A percentile compares a stretch with the other conserved stretches of the same genome.
These are phyloP conservation scores for Hypericum perforatum DNA, from an alignment of 345 rosid species.

Conservation along the genomic window DNA sequence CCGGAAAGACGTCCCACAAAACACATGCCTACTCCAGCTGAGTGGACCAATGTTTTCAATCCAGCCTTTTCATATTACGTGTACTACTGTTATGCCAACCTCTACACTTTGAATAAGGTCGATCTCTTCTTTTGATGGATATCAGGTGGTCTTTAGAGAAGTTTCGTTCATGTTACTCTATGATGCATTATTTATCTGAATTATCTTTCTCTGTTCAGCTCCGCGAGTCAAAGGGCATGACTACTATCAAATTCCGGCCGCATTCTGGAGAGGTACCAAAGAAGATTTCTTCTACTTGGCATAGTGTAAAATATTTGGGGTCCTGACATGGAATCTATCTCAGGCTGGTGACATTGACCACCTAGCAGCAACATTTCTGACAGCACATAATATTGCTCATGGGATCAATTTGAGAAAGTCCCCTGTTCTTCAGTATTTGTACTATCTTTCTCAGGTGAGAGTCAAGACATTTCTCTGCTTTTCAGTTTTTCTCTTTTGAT, in stretches of 20 bases:
- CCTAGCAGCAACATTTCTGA: slow-evolving; percentile 46
- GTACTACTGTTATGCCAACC: slow-evolving; percentile 51
- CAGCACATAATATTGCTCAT: slow-evolving; percentile 39
- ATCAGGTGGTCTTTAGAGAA: background rate
- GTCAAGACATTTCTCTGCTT: slow-evolving; percentile 2
- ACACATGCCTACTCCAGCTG: slow-evolving; percentile 47
- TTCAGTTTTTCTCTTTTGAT: background rate
- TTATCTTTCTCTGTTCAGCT: slow-evolving; percentile 25
- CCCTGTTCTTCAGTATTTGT: slow-evolving; percentile 47
- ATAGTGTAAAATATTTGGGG: background rate
- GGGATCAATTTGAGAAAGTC: slow-evolving; percentile 48
- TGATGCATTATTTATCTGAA: background rate
- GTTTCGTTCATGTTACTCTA: background rate
- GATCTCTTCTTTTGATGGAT: background rate
- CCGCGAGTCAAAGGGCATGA: slow-evolving; percentile 49
- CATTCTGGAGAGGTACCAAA: slow-evolving; percentile 47
- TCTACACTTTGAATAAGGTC: slow-evolving; percentile 44
- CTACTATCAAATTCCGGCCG: slow-evolving; percentile 47
- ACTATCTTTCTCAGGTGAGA: slow-evolving; percentile 45
- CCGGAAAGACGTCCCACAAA: slow-evolving; percentile 55
- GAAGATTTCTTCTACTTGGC: background rate
- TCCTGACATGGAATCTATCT: background rate
- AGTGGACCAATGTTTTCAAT: slow-evolving; percentile 49
- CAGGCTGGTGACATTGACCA: slow-evolving; percentile 53
- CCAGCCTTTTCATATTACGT: slow-evolving; percentile 49